Conservation (phyloP, 225 moss, liverwort and hornwort species). For the Pseudoscleropodium purum region DNA sequence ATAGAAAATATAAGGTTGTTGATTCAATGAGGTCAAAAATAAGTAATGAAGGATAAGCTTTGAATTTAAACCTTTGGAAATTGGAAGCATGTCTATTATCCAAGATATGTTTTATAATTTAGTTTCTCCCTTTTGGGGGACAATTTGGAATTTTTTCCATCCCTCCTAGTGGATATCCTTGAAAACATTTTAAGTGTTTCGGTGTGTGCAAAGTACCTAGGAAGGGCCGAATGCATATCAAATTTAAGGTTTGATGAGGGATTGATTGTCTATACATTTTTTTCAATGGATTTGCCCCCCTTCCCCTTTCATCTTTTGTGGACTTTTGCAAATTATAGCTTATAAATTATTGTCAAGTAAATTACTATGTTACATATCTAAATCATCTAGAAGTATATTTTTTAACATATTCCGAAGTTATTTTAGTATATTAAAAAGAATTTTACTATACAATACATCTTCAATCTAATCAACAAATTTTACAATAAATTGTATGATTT, state of each 20-base stretch:
- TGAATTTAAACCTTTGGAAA: background rate
- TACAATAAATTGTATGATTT: background rate
- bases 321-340: background rate
- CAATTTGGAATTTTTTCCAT: background rate
- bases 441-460: background rate
- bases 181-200: background rate
- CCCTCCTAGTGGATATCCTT: accelerated
- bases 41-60: background rate
- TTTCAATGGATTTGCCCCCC: accelerated
- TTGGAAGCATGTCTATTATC: background rate
- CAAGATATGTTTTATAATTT: background rate
- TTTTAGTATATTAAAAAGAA: background rate
- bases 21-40: background rate
- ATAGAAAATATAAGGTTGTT: background rate
- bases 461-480: background rate
- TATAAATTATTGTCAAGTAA: background rate
- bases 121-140: accelerated
- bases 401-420: background rate
- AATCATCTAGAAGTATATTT: background rate
- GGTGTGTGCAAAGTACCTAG: background rate
- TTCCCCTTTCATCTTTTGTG: background rate
- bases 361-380: background rate
- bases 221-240: background rate
- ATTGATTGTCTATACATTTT: background rate
- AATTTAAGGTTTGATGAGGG: background rate